A percentile compares a stretch with the other conserved stretches of the same genome.
Evolutionary conservation across 2,329 filamentous ascomycete genomes (phyloP).

Genomic region (Pyrenophora graminea): DNA sequence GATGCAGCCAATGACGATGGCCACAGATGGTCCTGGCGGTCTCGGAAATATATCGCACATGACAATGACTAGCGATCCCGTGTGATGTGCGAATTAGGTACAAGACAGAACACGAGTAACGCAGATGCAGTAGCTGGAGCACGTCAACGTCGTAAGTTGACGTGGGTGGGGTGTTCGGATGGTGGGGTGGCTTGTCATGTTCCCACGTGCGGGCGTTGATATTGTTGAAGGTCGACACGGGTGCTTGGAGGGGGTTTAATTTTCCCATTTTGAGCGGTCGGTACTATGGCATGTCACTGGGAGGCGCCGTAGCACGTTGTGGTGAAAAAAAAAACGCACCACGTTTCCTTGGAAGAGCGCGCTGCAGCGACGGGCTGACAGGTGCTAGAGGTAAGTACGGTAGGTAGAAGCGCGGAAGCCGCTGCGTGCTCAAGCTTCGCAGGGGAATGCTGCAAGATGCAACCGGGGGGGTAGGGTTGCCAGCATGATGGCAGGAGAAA

Average conservation of each 20-base stretch:
- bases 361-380: not conserved
- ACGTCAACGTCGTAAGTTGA: not conserved
- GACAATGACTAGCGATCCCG: not conserved
- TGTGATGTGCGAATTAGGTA: not conserved
- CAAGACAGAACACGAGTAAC: not conserved
- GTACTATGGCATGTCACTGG: not conserved
- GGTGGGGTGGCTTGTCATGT: slow-evolving; percentile 3
- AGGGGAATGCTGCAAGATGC: slow-evolving; percentile 4
- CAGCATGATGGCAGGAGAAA: slow-evolving; percentile 3
- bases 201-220: slow-evolving; percentile 4
- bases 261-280: not conserved
- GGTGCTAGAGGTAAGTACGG: not conserved
- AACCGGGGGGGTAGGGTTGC: slow-evolving; percentile 1
- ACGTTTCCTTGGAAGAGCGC: not conserved
- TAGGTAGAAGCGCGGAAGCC: slow-evolving; percentile 8
- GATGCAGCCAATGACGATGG: not conserved
- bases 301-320: not conserved
- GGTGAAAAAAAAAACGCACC: not conserved
- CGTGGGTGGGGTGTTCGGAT: not conserved
- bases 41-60: not conserved
- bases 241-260: no score
- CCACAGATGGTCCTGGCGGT: slow-evolving; percentile 1
- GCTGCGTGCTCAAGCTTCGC: not conserved
- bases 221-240: no score
- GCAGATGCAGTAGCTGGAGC: not conserved